These are phyloP conservation scores for Furculomyces boomerangus DNA, from an alignment of 371 early-diverging fungal genomes.

Conservation along the genomic window DNA sequence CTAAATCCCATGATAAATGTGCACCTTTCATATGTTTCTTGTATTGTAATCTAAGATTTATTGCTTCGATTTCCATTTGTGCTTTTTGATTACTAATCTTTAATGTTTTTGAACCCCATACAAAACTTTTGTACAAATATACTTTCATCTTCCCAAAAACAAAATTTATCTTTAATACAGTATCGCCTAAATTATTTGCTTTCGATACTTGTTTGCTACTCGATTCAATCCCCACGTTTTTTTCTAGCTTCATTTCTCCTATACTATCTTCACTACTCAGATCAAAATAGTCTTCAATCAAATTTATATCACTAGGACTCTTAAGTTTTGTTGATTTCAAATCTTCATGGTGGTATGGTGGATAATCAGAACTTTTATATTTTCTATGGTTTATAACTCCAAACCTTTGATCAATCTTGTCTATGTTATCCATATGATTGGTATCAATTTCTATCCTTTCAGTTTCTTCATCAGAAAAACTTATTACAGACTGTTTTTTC, in stretches of 20 bases:
- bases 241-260: background rate
- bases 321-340: too few relatives aligned
- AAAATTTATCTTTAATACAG: background rate
- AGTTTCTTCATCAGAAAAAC: too few relatives aligned
- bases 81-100: background rate
- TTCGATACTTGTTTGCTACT: background rate
- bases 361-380: too few relatives aligned
- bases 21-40: constrained; percentile 14
- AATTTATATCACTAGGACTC: too few relatives aligned
- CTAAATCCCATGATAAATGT: constrained; percentile 11
- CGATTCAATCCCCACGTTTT: background rate
- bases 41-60: constrained; percentile 16
- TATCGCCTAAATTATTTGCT: background rate
- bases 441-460: too few relatives aligned
- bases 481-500: too few relatives aligned
- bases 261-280: background rate
- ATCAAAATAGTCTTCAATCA: background rate
- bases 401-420: too few relatives aligned
- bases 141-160: background rate
- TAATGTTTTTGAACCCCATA: too few relatives aligned
- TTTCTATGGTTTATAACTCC: too few relatives aligned
- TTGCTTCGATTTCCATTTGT: constrained; percentile 13
- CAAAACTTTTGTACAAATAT: background rate
- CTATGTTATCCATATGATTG: too few relatives aligned
- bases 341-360: too few relatives aligned